These are phyloP conservation scores for Plasmodium reichenowi DNA, from an alignment of 169 alveolate species.

Conservation along the genomic window DNA sequence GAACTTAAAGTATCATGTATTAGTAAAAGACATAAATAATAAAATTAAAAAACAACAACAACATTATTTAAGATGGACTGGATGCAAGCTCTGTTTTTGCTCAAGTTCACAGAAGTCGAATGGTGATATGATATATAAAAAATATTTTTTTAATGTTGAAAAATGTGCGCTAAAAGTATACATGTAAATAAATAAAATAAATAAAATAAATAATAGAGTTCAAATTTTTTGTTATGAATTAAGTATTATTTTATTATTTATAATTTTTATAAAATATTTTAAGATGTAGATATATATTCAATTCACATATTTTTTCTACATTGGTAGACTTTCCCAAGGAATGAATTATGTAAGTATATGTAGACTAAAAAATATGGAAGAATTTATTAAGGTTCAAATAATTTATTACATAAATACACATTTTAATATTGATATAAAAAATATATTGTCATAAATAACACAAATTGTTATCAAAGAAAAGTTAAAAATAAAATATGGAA, in stretches of 20 bases:
- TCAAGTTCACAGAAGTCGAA: not conserved
- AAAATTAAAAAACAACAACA: not conserved
- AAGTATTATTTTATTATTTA: not conserved
- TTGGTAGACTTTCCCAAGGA: slow-evolving; percentile 9
- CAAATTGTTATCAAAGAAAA: slow-evolving; percentile 7
- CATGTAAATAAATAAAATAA: slow-evolving; percentile 12
- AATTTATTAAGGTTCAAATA: slow-evolving; percentile 23
- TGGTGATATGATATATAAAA: slow-evolving; percentile 22
- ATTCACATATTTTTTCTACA: not conserved
- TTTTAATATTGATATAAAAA: not conserved
- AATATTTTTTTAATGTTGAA: slow-evolving; percentile 26
- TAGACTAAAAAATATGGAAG: slow-evolving; percentile 17
- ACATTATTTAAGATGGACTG: slow-evolving; percentile 8
- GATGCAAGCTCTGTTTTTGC: slow-evolving; percentile 30
- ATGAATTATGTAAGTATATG: slow-evolving; percentile 10
- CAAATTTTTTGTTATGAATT: too few species aligned
- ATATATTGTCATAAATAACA: slow-evolving; percentile 28
- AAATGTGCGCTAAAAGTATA: slow-evolving; percentile 14
- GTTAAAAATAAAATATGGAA: slow-evolving; percentile 29
- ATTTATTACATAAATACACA: slow-evolving; percentile 15
- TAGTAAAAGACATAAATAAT: slow-evolving; percentile 8
- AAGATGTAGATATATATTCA: not conserved
- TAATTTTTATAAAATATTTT: not conserved
- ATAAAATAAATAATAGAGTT: not conserved
- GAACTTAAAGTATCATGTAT: not conserved